These are phyloP conservation scores for Amanita phalloides DNA, from an alignment of 768 basidiomycete species.

Conservation along the genomic window DNA sequence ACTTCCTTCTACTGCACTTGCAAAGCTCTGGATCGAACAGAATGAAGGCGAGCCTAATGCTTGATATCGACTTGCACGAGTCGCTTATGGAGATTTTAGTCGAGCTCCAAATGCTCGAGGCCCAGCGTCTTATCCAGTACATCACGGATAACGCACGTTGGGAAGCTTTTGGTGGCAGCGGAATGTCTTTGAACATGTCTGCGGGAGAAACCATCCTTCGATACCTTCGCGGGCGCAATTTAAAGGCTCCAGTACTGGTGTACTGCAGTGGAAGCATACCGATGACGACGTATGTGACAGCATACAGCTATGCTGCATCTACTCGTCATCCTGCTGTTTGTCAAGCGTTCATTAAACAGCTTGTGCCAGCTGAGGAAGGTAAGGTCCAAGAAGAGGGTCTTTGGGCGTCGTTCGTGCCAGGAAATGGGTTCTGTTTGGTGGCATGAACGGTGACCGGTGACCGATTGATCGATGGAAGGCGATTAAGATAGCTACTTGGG, in stretches of 20 bases:
- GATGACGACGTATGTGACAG: slow-evolving; percentile 13
- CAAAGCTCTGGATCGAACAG: slow-evolving; percentile 18
- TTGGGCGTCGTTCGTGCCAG: not conserved
- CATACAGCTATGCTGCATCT: slow-evolving; percentile 13
- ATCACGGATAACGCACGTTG: slow-evolving; percentile 20
- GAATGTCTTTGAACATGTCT: slow-evolving; percentile 10
- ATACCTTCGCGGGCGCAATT: slow-evolving; percentile 14
- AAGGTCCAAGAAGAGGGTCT: not conserved
- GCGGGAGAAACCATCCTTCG: slow-evolving; percentile 18
- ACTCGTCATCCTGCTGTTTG: slow-evolving; percentile 1
- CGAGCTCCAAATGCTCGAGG: slow-evolving; percentile 15
- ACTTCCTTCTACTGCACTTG: slow-evolving; percentile 16
- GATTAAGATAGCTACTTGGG: not conserved
- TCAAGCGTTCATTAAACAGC: not conserved
- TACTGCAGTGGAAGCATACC: slow-evolving; percentile 11
- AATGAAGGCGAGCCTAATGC: slow-evolving; percentile 12
- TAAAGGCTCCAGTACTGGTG: slow-evolving; percentile 14
- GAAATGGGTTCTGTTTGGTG: not conserved
- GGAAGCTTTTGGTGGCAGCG: slow-evolving; percentile 6
- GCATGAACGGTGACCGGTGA: not conserved
- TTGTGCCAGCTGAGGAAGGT: not conserved
- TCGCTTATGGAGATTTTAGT: slow-evolving; percentile 6
- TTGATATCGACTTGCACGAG: not conserved
- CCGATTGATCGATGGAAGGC: not conserved
- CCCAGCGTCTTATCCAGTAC: slow-evolving; percentile 13